phyloP scores from a whole-genome alignment of 257 asterid genomes.

The Solanum chmielewskii region DNA sequence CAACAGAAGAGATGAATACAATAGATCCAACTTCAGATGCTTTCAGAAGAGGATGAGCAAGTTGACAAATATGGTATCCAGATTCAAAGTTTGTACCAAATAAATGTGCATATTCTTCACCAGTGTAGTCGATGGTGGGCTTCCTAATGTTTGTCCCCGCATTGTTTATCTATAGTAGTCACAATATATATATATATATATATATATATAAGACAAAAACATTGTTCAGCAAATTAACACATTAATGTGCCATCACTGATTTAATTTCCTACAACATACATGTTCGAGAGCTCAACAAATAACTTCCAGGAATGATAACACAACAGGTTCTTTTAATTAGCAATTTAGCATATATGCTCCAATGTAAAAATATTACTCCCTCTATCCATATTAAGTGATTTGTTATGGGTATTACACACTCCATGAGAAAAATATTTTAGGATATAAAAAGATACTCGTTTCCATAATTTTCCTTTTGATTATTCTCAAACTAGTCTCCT shows the following conservation, averaged over 20 bases:
- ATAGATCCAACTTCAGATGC: constrained; percentile 64
- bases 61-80: constrained; percentile 75
- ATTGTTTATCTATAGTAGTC: constrained; percentile 54
- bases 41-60: constrained; percentile 73
- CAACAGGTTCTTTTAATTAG: not conserved
- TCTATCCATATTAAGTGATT: no score
- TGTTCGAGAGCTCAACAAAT: not conserved
- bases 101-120: constrained; percentile 59
- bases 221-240: not conserved
- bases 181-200: not conserved
- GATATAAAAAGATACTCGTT: no score
- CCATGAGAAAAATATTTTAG: no score
- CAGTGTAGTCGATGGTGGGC: constrained; percentile 62
- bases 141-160: constrained; percentile 87
- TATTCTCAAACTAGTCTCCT: not conserved
- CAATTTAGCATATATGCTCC: not conserved
- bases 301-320: not conserved
- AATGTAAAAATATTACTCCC: not conserved
- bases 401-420: not conserved
- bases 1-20: constrained; percentile 83
- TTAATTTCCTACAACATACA: not conserved
- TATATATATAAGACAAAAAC: not conserved
- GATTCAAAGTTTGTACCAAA: constrained; percentile 84
- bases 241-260: not conserved
- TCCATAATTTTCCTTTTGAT: no score